These are phyloP conservation scores for Calycina herbarum DNA, from an alignment of 2,329 filamentous ascomycete species.

Conservation along the genomic window DNA sequence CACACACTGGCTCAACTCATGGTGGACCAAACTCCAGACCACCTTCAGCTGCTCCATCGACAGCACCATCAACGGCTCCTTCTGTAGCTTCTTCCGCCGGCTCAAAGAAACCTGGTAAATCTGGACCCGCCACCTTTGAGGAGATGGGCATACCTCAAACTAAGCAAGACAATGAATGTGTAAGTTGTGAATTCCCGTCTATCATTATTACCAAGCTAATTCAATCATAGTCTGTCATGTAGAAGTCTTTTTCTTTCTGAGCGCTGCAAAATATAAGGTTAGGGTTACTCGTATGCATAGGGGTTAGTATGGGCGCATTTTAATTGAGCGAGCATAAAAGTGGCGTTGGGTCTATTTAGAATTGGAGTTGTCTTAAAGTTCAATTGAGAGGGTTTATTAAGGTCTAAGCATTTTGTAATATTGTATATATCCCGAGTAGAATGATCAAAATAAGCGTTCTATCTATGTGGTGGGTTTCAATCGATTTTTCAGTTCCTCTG, in stretches of 20 bases:
- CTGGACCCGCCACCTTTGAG: constrained; percentile 92
- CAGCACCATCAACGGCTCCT: constrained; percentile 10
- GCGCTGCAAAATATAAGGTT: not conserved
- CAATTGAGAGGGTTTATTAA: too few species aligned
- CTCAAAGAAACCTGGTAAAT: constrained; percentile 26
- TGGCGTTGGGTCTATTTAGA: constrained; percentile 19
- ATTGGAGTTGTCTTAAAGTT: too few species aligned
- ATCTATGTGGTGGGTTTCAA: too few species aligned
- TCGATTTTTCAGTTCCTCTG: too few species aligned
- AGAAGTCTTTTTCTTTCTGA: not conserved
- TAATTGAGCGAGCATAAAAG: constrained; percentile 26
- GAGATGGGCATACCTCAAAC: constrained; percentile 92
- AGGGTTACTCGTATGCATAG: not conserved
- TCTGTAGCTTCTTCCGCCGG: constrained; percentile 11
- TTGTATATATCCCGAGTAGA: too few species aligned
- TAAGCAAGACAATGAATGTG: constrained; percentile 87
- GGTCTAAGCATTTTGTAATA: too few species aligned
- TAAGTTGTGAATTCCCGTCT: constrained; percentile 42
- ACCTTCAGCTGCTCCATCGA: constrained; percentile 2
- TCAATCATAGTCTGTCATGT: constrained; percentile 35
- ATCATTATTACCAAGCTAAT: constrained; percentile 4
- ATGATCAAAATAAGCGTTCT: too few species aligned
- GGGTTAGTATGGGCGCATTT: constrained; percentile 14
- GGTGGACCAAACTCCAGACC: constrained; percentile 18
- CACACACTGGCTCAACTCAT: constrained; percentile 12